Percentiles rank a stretch among this genome's conserved stretches.
phyloP scores from a whole-genome alignment of 2,329 filamentous ascomycete species.

The Sporothrix luriei region DNA sequence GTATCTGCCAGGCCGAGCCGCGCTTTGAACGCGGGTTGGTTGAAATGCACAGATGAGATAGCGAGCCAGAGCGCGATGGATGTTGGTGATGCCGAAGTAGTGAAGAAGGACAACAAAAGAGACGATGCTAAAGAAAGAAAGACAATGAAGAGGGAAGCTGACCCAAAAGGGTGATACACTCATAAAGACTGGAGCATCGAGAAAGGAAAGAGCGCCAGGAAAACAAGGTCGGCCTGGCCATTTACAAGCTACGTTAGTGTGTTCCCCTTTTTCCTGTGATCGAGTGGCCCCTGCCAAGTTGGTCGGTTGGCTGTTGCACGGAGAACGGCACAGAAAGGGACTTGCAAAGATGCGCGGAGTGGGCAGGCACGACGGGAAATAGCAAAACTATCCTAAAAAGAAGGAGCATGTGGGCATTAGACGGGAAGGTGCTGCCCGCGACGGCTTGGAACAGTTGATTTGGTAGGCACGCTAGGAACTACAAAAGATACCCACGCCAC shows the following conservation, averaged over 20 bases:
- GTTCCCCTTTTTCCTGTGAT: slow-evolving; percentile 12
- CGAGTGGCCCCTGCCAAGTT: slow-evolving; percentile 14
- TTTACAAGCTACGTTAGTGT: slow-evolving; percentile 11
- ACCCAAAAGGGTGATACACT: not conserved
- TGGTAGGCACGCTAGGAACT: slow-evolving; percentile 24
- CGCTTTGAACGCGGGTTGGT: slow-evolving; percentile 25
- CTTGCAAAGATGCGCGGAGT: not conserved
- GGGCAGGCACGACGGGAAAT: slow-evolving; percentile 14
- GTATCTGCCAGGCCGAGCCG: slow-evolving; percentile 24
- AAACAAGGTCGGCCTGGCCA: slow-evolving; percentile 15
- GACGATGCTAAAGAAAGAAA: slow-evolving; percentile 1
- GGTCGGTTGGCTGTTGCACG: slow-evolving; percentile 16
- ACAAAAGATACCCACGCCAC: not conserved
- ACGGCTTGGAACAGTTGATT: slow-evolving; percentile 10
- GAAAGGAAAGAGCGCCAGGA: slow-evolving; percentile 16
- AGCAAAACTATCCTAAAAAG: not conserved
- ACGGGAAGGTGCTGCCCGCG: slow-evolving; percentile 34
- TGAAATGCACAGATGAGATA: slow-evolving; percentile 20
- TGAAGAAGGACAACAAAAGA: not conserved
- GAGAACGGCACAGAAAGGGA: not conserved
- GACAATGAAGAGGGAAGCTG: not conserved
- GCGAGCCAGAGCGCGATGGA: slow-evolving; percentile 15
- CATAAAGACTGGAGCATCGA: slow-evolving; percentile 9
- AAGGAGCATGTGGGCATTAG: slow-evolving; percentile 14
- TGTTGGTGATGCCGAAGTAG: not conserved